Conservation (phyloP, 1,284 basidiomycete species). For the Boletellus deceptivus region DNA sequence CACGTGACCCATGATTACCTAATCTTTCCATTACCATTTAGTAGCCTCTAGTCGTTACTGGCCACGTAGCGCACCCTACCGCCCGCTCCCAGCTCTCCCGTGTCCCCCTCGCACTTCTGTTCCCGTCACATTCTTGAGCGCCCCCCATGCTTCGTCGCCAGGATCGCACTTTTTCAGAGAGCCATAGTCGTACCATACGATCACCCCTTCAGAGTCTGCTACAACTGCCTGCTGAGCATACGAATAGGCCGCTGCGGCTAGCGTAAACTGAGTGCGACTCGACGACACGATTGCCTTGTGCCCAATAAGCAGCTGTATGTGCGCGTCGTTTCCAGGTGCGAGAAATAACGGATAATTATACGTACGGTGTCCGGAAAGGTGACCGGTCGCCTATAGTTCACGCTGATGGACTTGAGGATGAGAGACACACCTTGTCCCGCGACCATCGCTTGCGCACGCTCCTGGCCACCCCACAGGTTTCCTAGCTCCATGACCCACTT, state of each 20-base stretch:
- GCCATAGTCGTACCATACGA: conserved; percentile 79
- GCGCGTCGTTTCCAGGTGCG: background rate
- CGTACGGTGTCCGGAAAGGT: conserved; percentile 69
- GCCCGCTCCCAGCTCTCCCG: conserved; percentile 2
- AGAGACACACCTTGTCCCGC: conserved; percentile 61
- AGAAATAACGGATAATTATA: conserved; percentile 5
- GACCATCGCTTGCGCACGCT: conserved; percentile 53
- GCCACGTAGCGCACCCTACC: background rate
- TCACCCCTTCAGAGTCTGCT: conserved; percentile 56
- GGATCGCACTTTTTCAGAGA: conserved; percentile 61
- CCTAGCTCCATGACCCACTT: conserved; percentile 61
- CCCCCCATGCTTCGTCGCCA: conserved; percentile 40
- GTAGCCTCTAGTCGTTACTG: background rate
- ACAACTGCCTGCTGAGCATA: conserved; percentile 59
- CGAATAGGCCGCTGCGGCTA: conserved; percentile 59
- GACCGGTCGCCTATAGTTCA: conserved; percentile 66
- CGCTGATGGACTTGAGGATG: conserved; percentile 67
- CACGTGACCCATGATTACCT: conserved; percentile 21
- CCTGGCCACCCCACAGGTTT: conserved; percentile 54
- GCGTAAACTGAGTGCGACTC: conserved; percentile 44
- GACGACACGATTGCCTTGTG: conserved; percentile 41
- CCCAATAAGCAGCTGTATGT: conserved; percentile 56
- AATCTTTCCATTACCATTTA: conserved; percentile 14
- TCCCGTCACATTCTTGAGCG: conserved; percentile 21
- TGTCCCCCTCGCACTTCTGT: conserved; percentile 20